Evolutionary conservation across 352 stramenopile genomes (phyloP).

Genomic region (Pythium utonaiense): DNA sequence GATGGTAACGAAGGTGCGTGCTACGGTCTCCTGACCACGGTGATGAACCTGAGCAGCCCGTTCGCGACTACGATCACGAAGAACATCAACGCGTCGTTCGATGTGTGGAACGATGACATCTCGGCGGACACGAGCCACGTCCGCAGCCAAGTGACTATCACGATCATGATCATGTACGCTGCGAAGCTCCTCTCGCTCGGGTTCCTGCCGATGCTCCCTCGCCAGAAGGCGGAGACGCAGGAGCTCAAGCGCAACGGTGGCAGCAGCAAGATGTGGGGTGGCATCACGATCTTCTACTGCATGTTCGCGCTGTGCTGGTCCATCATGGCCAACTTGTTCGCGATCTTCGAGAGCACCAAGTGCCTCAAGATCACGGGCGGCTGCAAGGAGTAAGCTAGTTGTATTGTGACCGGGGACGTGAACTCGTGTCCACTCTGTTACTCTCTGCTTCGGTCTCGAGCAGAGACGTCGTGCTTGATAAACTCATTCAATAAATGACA

Average conservation of each 20-base stretch:
- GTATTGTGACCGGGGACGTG: no score
- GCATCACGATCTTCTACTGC: conserved; percentile 15
- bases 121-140: conserved; percentile 17
- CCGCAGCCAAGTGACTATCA: conserved; percentile 23
- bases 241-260: conserved; percentile 4
- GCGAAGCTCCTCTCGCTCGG: conserved; percentile 23
- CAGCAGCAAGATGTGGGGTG: conserved; percentile 11
- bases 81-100: conserved; percentile 23
- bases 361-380: conserved; percentile 21
- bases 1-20: conserved; percentile 28
- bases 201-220: conserved; percentile 18
- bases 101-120: conserved; percentile 26
- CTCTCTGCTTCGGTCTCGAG: no score
- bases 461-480: no score
- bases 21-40: conserved; percentile 31
- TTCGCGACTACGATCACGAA: conserved; percentile 25
- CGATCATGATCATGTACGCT: conserved; percentile 26
- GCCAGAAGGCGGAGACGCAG: conserved; percentile 20
- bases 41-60: conserved; percentile 24
- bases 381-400: conserved; percentile 6
- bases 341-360: conserved; percentile 21
- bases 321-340: conserved; percentile 15
- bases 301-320: conserved; percentile 15
- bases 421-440: no score
- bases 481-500: no score